Evolutionary conservation across 371 early-diverging fungal species (phyloP).

Genomic region (Smittium culicis): DNA sequence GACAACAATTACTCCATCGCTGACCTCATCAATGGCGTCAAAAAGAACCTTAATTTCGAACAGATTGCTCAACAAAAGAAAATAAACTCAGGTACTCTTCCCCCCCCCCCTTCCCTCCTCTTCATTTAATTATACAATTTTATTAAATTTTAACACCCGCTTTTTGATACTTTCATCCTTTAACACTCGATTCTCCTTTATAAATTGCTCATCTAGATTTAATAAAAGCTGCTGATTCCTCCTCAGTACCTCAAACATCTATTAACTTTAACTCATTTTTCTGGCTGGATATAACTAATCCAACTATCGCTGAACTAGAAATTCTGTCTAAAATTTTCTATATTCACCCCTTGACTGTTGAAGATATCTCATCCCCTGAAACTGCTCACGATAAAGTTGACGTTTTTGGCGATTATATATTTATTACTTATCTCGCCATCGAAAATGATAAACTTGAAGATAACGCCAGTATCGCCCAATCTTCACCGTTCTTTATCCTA

Average conservation of each 20-base stretch:
- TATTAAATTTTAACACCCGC: neutral
- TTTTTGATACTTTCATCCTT: neutral
- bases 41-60: neutral
- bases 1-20: neutral
- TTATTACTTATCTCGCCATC: constrained; percentile 25
- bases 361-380: constrained; percentile 24
- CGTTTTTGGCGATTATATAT: constrained; percentile 24
- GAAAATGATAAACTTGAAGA: neutral
- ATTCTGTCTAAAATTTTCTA: constrained; percentile 15
- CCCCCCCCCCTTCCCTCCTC: neutral
- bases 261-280: neutral
- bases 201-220: neutral
- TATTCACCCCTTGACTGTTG: constrained; percentile 30
- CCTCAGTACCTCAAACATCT: neutral
- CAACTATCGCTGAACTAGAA: constrained; percentile 21
- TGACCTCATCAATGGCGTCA: neutral
- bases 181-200: neutral
- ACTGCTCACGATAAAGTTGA: constrained; percentile 31
- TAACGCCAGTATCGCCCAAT: neutral
- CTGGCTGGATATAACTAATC: constrained; percentile 27
- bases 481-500: constrained; percentile 17
- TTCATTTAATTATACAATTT: neutral
- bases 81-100: neutral
- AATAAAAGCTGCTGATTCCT: neutral
- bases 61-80: neutral